phyloP scores from a whole-genome alignment of 176 grass and related monocot species.

The Phoenix roebelenii region DNA sequence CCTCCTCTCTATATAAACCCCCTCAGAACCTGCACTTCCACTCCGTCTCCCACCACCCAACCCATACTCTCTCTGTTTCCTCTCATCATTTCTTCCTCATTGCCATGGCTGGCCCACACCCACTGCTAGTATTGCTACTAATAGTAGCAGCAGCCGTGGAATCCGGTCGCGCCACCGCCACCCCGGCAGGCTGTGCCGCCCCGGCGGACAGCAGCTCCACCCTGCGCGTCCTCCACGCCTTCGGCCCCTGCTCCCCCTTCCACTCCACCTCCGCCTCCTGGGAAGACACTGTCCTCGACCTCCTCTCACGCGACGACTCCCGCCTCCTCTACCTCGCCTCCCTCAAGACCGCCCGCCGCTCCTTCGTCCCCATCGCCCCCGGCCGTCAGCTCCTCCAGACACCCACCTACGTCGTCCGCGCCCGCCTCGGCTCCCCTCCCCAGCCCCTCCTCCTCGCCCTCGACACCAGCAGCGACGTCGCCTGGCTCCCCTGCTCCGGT shows the following conservation, averaged over 20 bases:
- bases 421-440: slow-evolving; percentile 55
- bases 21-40: too few species aligned
- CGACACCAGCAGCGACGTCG: slow-evolving; percentile 87
- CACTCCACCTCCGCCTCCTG: slow-evolving; percentile 3
- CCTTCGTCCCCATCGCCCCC: slow-evolving; percentile 69
- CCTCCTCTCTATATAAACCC: too few species aligned
- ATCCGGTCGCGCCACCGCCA: too few species aligned
- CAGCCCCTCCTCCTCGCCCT: slow-evolving; percentile 62
- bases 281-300: slow-evolving; percentile 45
- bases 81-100: too few species aligned
- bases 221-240: slow-evolving; percentile 4
- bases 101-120: too few species aligned
- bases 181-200: too few species aligned
- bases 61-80: too few species aligned
- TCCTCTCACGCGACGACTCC: slow-evolving; percentile 38
- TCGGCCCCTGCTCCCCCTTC: background rate
- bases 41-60: too few species aligned
- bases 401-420: slow-evolving; percentile 73
- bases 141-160: too few species aligned
- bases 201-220: too few species aligned
- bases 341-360: slow-evolving; percentile 42
- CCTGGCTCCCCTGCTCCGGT: slow-evolving; percentile 76
- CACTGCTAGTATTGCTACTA: too few species aligned
- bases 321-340: slow-evolving; percentile 47
- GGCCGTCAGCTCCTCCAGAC: slow-evolving; percentile 61